Percentiles rank a stretch among this genome's conserved stretches.
Evolutionary conservation across 257 asterid genomes (phyloP).

Genomic region (Gynochthodes officinalis): DNA sequence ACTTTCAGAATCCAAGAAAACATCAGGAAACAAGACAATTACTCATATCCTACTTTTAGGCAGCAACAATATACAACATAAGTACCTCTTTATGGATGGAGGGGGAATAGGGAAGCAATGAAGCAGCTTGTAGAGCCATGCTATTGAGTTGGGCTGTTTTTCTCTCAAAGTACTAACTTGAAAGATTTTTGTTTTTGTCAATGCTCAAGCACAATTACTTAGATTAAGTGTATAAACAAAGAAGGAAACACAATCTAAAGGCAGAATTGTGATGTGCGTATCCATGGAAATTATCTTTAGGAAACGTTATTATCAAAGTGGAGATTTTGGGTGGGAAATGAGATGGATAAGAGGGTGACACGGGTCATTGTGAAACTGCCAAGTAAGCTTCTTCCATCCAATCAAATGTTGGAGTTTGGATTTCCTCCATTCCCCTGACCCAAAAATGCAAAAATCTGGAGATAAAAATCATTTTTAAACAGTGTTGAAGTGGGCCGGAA

Average conservation of each 20-base stretch:
- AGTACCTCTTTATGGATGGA: slow-evolving; percentile 58
- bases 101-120: slow-evolving; percentile 43
- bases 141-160: neutral
- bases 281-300: neutral
- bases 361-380: slow-evolving; percentile 28
- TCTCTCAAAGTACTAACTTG: neutral
- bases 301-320: neutral
- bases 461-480: no score
- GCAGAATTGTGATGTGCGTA: no score
- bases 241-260: neutral
- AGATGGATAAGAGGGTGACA: slow-evolving; percentile 42
- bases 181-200: neutral
- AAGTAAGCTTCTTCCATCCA: slow-evolving; percentile 43
- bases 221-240: neutral
- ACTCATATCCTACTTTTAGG: neutral
- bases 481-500: no score
- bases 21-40: neutral
- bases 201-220: neutral
- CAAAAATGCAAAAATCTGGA: neutral
- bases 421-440: slow-evolving; percentile 24
- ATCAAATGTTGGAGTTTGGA: slow-evolving; percentile 40
- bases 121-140: slow-evolving; percentile 71
- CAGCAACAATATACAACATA: neutral
- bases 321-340: slow-evolving; percentile 7
- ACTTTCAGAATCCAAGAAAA: neutral